Evolutionary conservation across 192 early-diverging fungal genomes (phyloP).

Genomic region (Cetraspora pellucida): DNA sequence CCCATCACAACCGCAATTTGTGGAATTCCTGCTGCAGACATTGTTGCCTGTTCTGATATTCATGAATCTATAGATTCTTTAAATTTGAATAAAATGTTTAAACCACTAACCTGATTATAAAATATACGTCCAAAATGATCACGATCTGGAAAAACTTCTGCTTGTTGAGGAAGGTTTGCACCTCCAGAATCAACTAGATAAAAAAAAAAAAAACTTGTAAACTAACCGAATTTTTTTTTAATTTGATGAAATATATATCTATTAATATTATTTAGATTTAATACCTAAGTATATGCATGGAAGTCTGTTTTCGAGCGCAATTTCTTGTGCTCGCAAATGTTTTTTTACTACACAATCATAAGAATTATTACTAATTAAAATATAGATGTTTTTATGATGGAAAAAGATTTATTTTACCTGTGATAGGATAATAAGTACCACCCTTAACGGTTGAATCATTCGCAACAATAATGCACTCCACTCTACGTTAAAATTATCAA

Average conservation of each 20-base stretch:
- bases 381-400: background rate
- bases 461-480: constrained; percentile 95
- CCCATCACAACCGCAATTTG: constrained; percentile 98
- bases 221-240: background rate
- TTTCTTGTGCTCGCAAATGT: constrained; percentile 96
- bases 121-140: constrained; percentile 95
- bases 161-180: constrained; percentile 91
- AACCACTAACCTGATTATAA: constrained; percentile 78
- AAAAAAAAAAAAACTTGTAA: background rate
- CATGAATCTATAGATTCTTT: too few relatives aligned
- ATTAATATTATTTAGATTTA: background rate
- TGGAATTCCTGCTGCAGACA: constrained; percentile 82
- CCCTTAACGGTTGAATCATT: constrained; percentile 99
- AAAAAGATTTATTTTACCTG: constrained; percentile 44
- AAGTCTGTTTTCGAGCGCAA: constrained; percentile 88
- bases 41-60: constrained; percentile 46
- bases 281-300: constrained; percentile 89
- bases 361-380: too few relatives aligned
- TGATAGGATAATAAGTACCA: constrained; percentile 94
- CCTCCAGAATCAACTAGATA: constrained; percentile 87
- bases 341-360: constrained; percentile 80
- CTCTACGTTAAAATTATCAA: constrained; percentile 44
- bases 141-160: constrained; percentile 95
- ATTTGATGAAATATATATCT: background rate
- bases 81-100: background rate